phyloP scores from a whole-genome alignment of 768 basidiomycete genomes.

The Pisolithus marmoratus region DNA sequence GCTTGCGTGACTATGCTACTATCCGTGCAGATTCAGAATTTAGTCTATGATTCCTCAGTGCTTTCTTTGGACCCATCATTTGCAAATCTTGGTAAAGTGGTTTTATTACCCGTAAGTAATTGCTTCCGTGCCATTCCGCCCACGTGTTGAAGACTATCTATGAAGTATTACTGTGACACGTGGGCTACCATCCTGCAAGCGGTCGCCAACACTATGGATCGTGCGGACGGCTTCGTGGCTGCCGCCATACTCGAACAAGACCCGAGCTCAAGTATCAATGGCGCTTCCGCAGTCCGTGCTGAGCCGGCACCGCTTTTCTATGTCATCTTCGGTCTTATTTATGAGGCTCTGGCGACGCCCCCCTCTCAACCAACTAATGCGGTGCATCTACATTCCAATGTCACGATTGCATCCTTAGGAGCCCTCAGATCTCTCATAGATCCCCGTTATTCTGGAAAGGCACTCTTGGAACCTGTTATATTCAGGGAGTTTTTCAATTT shows the following conservation, averaged over 20 bases:
- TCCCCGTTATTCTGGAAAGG: slow-evolving; percentile 75
- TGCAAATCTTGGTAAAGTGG: slow-evolving; percentile 85
- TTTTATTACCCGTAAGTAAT: slow-evolving; percentile 75
- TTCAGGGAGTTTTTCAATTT: slow-evolving; percentile 89
- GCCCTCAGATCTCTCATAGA: slow-evolving; percentile 77
- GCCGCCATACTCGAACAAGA: slow-evolving; percentile 76
- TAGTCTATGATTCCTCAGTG: slow-evolving; percentile 65
- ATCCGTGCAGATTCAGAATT: slow-evolving; percentile 87
- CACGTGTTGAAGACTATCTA: slow-evolving; percentile 3
- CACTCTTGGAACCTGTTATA: slow-evolving; percentile 71
- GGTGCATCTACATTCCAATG: slow-evolving; percentile 36
- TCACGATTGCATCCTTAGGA: slow-evolving; percentile 60
- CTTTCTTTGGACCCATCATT: slow-evolving; percentile 77
- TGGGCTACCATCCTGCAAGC: slow-evolving; percentile 85
- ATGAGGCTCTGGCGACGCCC: slow-evolving; percentile 72
- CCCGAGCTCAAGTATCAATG: slow-evolving; percentile 19
- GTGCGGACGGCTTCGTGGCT: slow-evolving; percentile 58
- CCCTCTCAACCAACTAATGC: slow-evolving; percentile 51
- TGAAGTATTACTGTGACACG: slow-evolving; percentile 79
- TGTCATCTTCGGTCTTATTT: slow-evolving; percentile 89
- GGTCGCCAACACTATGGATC: slow-evolving; percentile 73
- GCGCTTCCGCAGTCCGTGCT: slow-evolving; percentile 23
- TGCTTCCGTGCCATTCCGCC: neutral
- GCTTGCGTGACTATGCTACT: slow-evolving; percentile 88
- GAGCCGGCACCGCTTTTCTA: slow-evolving; percentile 84